Conservation (phyloP, 148 eudicot genomes). For the Heliosperma pusillum region DNA sequence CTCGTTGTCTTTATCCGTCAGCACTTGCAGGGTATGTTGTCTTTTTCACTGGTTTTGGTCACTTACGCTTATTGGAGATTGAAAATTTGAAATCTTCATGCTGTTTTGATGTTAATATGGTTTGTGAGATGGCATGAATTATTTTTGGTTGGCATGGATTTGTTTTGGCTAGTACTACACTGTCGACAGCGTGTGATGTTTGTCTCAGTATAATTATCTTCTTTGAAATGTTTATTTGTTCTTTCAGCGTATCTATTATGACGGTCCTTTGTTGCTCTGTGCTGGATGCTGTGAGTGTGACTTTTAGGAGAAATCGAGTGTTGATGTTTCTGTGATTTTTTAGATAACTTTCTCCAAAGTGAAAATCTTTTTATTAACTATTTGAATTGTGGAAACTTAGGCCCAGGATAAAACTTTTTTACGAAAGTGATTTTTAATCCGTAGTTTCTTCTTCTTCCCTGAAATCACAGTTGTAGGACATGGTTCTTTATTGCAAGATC, state of each 20-base stretch:
- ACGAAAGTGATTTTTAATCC: not conserved
- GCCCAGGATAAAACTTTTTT: not conserved
- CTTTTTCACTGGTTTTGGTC: not conserved
- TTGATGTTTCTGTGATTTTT: not conserved
- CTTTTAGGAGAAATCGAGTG: not conserved
- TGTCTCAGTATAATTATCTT: not conserved
- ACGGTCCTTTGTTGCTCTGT: not conserved
- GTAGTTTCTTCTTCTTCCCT: not conserved
- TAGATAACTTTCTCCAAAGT: not conserved
- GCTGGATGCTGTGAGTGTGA: not conserved
- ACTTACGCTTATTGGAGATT: not conserved
- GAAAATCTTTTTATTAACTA: not conserved
- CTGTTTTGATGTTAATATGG: not conserved
- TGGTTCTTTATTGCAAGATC: not conserved
- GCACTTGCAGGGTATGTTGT: conserved; percentile 66
- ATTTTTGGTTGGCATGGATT: not conserved
- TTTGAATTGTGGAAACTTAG: not conserved
- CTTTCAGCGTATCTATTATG: not conserved
- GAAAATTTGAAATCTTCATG: not conserved
- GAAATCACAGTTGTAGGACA: not conserved
- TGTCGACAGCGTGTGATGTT: not conserved
- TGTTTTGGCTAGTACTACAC: not conserved
- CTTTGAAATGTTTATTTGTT: not conserved
- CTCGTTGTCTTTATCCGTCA: conserved; percentile 76
- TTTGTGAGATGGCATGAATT: not conserved